These are phyloP conservation scores for Sporopachydermia cereana DNA, from an alignment of 1,139 yeast species.

Conservation along the genomic window DNA sequence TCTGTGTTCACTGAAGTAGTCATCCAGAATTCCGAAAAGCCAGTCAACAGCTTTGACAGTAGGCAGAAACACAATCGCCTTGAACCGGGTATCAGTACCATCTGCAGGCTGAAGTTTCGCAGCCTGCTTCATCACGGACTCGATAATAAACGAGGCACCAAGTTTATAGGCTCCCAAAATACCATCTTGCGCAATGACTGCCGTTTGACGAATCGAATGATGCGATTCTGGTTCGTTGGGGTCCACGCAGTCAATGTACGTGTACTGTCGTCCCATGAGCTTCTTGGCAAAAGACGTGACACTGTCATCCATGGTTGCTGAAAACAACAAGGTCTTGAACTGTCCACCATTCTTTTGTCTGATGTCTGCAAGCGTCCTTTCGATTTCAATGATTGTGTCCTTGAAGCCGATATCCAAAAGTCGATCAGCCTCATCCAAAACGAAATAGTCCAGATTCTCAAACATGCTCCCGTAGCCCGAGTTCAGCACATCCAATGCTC, in stretches of 20 bases:
- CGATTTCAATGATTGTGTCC: conserved; percentile 46
- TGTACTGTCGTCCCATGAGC: conserved; percentile 53
- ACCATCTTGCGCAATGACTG: not conserved
- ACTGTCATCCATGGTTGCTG: conserved; percentile 73
- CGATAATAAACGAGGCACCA: conserved; percentile 40
- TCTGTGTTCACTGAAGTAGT: conserved; percentile 12
- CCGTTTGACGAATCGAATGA: conserved; percentile 60
- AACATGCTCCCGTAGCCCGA: conserved; percentile 35
- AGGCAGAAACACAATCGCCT: conserved; percentile 75
- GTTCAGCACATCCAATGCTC: conserved; percentile 50
- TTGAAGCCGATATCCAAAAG: conserved; percentile 68
- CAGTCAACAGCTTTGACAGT: conserved; percentile 61
- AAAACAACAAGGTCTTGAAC: conserved; percentile 58
- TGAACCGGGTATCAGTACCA: conserved; percentile 30
- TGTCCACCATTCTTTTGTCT: conserved; percentile 15
- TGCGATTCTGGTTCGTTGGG: conserved; percentile 67
- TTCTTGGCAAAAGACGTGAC: conserved; percentile 55
- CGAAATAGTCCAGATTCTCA: conserved; percentile 44
- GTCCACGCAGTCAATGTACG: conserved; percentile 66
- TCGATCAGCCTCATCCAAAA: conserved; percentile 86
- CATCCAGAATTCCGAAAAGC: conserved; percentile 29
- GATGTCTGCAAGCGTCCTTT: conserved; percentile 23
- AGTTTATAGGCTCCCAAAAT: conserved; percentile 38
- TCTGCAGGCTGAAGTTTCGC: conserved; percentile 14
- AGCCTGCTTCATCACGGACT: conserved; percentile 34